Base-by-base conservation (phyloP, 2,329 filamentous ascomycete genomes). In the Metarhizium robertsii region DNA sequence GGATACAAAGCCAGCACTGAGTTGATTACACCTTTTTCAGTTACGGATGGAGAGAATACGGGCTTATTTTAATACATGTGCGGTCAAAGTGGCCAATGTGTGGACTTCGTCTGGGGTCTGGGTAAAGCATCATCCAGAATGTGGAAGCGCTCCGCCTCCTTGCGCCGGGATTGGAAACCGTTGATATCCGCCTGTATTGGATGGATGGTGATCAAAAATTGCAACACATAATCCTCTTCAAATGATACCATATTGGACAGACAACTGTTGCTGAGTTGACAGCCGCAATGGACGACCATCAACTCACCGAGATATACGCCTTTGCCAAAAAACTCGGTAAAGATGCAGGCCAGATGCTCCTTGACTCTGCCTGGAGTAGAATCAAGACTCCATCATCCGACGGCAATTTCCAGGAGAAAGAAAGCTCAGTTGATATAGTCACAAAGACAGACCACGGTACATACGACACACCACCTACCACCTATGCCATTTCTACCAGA, bases 371-470 rank as follows among this genome's bases (percentile, higher is more conserved):
- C 25, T 62, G 56, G 54, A 55, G 60, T 38, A 62, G 66, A 30
- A 64, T 69, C 6, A 55, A 64, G 14, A 53, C 55, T 13, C 50
- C 57, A 2, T 61, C 62, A 0, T 57, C 59, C 2, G 60, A 53
- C 36, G 32, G 55, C 2, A 62, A 59, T 5, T 67, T 66, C 55
- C 61, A 63, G 29, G 85, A 90, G 69, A 92, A 92, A 67, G 84
- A 88, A 61, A 90, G 81, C 65, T 79, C 86, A 1, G 87, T 91
- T 11, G 88, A 91, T 66, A 81, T 91, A 59, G 87, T 91, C 20
- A 91, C 87, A 10, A 81, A 90, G 70, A 87, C 85, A 0, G 87
- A 91, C 65, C 79, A 87, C 70, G 84, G 85, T 87, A 69, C 14
- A 53, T 29, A 13, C 2, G 6, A 46, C 3, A 43, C 25, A 25